Conservation (phyloP, 2,329 filamentous ascomycete species). For the Penicillium capsulatum region DNA sequence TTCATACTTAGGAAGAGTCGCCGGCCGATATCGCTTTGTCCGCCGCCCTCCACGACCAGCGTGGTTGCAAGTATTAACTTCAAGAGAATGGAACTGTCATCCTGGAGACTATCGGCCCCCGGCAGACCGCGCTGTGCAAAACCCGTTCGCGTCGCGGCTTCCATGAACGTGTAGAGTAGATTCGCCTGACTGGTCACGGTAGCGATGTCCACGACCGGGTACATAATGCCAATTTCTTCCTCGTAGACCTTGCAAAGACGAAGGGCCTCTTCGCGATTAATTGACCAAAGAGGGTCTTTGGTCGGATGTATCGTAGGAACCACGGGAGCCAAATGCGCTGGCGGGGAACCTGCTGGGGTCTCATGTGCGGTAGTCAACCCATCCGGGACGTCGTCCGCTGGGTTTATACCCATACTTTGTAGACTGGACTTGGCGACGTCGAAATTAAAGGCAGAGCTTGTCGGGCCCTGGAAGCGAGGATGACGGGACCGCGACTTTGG, state of each 20-base stretch:
- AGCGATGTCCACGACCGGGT: constrained; percentile 75
- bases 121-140: constrained; percentile 53
- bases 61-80: constrained; percentile 81
- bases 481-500: constrained; percentile 52
- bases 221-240: constrained; percentile 90
- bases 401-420: constrained; percentile 81
- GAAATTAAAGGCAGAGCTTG: constrained; percentile 78
- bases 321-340: constrained; percentile 33
- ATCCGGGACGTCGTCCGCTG: constrained; percentile 60
- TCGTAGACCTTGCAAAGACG: constrained; percentile 76
- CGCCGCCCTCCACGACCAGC: constrained; percentile 71
- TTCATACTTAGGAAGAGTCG: constrained; percentile 74
- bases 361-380: constrained; percentile 50
- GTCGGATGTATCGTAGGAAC: constrained; percentile 41
- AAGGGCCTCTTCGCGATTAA: constrained; percentile 73
- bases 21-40: constrained; percentile 69
- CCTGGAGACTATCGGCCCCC: constrained; percentile 57
- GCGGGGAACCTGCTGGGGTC: constrained; percentile 49
- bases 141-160: constrained; percentile 58
- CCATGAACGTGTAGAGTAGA: constrained; percentile 67
- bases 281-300: constrained; percentile 75
- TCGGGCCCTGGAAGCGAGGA: constrained; percentile 74
- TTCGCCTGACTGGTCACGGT: constrained; percentile 66
- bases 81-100: constrained; percentile 64
- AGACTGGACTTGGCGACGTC: constrained; percentile 83